Conservation (phyloP, 345 rosid genomes). For the Gossypium sturtianum region DNA sequence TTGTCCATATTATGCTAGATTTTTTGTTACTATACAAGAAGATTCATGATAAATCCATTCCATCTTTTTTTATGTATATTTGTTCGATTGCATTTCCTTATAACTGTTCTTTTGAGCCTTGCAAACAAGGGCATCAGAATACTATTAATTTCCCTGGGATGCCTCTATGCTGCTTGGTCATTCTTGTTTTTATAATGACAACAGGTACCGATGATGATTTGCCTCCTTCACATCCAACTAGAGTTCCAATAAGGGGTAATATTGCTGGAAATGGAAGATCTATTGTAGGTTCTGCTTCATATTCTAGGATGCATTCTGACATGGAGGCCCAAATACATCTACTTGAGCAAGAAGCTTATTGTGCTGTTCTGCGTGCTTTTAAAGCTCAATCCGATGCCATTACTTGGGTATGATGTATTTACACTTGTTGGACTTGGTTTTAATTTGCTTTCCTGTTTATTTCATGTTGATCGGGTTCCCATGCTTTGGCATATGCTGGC, state of each 20-base stretch:
- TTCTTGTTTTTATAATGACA: slow-evolving; percentile 10
- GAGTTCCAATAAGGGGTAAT: slow-evolving; percentile 27
- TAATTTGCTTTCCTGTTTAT: neutral
- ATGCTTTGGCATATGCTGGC: neutral
- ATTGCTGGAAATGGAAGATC: slow-evolving; percentile 37
- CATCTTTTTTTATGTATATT: neutral
- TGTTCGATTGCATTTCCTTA: neutral
- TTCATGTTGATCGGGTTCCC: neutral
- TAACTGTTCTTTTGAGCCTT: neutral
- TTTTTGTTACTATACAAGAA: neutral
- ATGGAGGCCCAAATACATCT: slow-evolving; percentile 89
- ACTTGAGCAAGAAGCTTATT: slow-evolving; percentile 96
- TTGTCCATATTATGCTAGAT: neutral
- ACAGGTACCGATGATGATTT: slow-evolving; percentile 47
- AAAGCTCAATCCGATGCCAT: slow-evolving; percentile 98
- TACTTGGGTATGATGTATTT: slow-evolving; percentile 65
- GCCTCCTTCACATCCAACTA: slow-evolving; percentile 33
- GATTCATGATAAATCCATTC: neutral
- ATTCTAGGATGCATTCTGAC: slow-evolving; percentile 32
- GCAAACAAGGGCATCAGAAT: neutral
- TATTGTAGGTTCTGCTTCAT: slow-evolving; percentile 31
- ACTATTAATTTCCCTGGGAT: neutral
- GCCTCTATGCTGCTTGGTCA: neutral
- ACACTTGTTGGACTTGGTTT: neutral
- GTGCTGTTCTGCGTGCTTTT: slow-evolving; percentile 89